Base-by-base conservation (phyloP, 208 protist genomes). In the Plasmodiophora brassicae region DNA sequence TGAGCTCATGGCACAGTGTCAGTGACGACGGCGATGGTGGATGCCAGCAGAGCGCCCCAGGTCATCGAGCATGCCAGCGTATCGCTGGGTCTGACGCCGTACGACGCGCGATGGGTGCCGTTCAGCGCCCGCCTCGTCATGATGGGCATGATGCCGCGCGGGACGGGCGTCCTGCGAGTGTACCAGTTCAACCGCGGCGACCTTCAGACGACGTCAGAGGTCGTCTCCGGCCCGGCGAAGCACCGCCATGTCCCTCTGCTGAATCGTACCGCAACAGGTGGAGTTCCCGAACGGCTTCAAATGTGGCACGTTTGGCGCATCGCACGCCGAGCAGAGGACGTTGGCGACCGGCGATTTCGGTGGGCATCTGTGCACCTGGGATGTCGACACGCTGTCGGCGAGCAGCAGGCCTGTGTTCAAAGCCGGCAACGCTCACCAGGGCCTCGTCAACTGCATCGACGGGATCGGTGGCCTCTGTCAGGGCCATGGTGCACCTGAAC, bases 401-500 rank as follows among this genome's bases (percentile, higher is more conserved):
- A 38, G 78, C 1, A 53, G 32, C 20, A 20, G 1, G 38, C 91
- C 91, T n/a, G 25, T 91, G 20, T 92, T 89, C 41, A 44, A 5
- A 14, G 65, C 45, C 0, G 35, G 45, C 5, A 35, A 89, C 20
- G 86, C 28, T 54, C 91, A 92, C 57, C 28, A 87, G 60, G 46
- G 88, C 36, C 72, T 92, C 20, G 87, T 92, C 65, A 92, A 92
- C 57, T 85, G 44, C 25, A 92, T 92, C 41, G 91, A 91, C 60
- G 91, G 91, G 35, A 57, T 84, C 39, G 91, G 90, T 1, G 89
- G 89, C 14, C 54, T 87, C 35, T 44, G 35, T 1, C 10, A 5
- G 22, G 91, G 89, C 28, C 45, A 45, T 35, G 91, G 91, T 14
- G 89, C 91, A 39, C 90, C 87, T 22, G 91, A 92, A 46, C 50